Evolutionary conservation across 176 grass and related monocot genomes (phyloP).

Genomic region (Carex littledalei): DNA sequence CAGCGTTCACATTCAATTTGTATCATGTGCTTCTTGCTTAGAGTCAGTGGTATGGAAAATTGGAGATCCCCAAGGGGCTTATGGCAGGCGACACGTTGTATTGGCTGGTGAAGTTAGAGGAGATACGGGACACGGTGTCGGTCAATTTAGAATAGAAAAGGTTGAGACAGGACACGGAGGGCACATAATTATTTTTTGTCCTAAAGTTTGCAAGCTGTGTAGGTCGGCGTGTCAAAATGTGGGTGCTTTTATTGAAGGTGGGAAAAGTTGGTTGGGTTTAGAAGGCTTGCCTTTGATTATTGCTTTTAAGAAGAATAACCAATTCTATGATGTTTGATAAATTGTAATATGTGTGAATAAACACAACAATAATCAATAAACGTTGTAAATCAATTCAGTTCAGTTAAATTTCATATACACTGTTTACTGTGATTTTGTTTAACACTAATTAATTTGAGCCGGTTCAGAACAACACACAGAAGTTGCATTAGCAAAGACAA

Average conservation of each 20-base stretch:
- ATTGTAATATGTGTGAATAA: too few species aligned
- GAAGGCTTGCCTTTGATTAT: background rate
- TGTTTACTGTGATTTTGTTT: too few species aligned
- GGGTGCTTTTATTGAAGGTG: slow-evolving; percentile 4
- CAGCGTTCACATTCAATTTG: background rate
- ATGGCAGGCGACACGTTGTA: background rate
- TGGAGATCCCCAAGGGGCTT: background rate
- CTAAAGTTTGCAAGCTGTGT: slow-evolving; percentile 14
- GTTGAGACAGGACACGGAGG: background rate
- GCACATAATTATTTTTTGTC: background rate
- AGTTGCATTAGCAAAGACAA: too few species aligned
- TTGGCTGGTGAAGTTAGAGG: background rate
- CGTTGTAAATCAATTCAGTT: too few species aligned
- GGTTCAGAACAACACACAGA: too few species aligned
- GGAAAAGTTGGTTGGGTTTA: slow-evolving; percentile 16
- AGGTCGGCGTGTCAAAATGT: slow-evolving; percentile 5
- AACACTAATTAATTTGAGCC: too few species aligned
- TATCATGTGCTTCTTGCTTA: background rate
- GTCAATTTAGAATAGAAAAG: slow-evolving; percentile 16
- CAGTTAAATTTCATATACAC: too few species aligned
- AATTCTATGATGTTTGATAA: background rate
- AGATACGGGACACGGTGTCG: background rate
- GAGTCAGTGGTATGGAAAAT: slow-evolving; percentile 5
- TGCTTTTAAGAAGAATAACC: background rate
- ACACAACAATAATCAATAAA: too few species aligned